Evolutionary conservation across 148 eudicot genomes (phyloP).

Genomic region (Vaccinium vitisidaea): DNA sequence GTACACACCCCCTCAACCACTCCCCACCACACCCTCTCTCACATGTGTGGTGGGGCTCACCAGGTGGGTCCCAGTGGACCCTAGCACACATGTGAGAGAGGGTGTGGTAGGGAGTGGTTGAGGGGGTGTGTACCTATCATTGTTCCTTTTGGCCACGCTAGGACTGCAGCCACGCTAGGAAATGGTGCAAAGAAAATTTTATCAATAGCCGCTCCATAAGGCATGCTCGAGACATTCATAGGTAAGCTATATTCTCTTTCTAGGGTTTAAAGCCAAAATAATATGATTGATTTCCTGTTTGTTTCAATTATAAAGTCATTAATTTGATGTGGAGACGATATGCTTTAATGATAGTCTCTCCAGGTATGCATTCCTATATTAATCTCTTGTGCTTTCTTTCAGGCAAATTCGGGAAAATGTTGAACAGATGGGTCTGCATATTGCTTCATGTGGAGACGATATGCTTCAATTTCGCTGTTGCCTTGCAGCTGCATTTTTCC

Average conservation of each 20-base stretch:
- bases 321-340: neutral
- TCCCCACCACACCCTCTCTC: no score
- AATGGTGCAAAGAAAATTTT: slow-evolving; percentile 91
- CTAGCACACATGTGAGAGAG: no score
- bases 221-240: slow-evolving; percentile 91
- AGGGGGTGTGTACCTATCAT: no score
- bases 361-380: neutral
- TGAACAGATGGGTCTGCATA: slow-evolving; percentile 73
- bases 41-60: no score
- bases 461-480: slow-evolving; percentile 74
- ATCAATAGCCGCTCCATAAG: slow-evolving; percentile 74
- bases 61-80: no score
- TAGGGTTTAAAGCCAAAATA: neutral
- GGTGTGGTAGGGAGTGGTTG: no score
- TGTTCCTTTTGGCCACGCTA: no score
- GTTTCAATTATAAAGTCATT: neutral
- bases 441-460: slow-evolving; percentile 85
- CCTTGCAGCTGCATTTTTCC: slow-evolving; percentile 87
- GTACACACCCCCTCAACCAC: no score
- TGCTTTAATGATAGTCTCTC: neutral
- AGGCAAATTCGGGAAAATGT: slow-evolving; percentile 82
- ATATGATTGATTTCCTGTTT: neutral
- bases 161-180: no score
- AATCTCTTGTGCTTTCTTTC: slow-evolving; percentile 22
- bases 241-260: slow-evolving; percentile 35